These are phyloP conservation scores for Neospermospora avenae DNA, from an alignment of 2,329 filamentous ascomycete species.

Conservation along the genomic window DNA sequence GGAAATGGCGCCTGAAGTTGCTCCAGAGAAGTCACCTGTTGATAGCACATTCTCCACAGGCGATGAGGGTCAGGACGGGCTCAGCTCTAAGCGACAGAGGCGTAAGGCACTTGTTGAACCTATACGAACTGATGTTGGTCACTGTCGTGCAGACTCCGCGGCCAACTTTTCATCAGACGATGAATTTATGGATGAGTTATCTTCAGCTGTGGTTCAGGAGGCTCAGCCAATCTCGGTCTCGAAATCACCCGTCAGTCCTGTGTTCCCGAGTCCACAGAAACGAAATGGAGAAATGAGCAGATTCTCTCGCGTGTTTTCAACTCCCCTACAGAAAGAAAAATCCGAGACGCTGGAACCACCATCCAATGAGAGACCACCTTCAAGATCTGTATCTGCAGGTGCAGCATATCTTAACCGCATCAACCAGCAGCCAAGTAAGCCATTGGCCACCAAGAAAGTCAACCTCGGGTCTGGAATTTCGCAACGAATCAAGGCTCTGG, in stretches of 20 bases:
- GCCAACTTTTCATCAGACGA: conserved; percentile 67
- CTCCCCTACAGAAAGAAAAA: conserved; percentile 34
- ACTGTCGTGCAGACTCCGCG: conserved; percentile 36
- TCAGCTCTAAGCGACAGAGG: conserved; percentile 24
- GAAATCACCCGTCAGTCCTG: conserved; percentile 76
- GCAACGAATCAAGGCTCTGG: conserved; percentile 88
- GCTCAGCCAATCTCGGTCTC: conserved; percentile 76
- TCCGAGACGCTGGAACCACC: conserved; percentile 41
- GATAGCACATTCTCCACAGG: conserved; percentile 34
- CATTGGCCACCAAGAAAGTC: conserved; percentile 67
- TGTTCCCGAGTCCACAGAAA: conserved; percentile 44
- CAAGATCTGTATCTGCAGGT: conserved; percentile 45
- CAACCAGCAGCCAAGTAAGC: conserved; percentile 48
- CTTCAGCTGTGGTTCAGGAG: conserved; percentile 76
- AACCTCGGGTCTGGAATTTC: conserved; percentile 90
- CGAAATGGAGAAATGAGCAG: conserved; percentile 24
- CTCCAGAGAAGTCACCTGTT: conserved; percentile 32
- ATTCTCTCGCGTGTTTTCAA: conserved; percentile 37
- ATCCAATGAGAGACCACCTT: conserved; percentile 10
- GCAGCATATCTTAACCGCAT: conserved; percentile 54
- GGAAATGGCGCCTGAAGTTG: conserved; percentile 13
- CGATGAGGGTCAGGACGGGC: conserved; percentile 24
- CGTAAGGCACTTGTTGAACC: conserved; percentile 43
- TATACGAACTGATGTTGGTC: conserved; percentile 47
- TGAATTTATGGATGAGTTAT: conserved; percentile 79